Conservation (phyloP, 768 basidiomycete species). For the Asterophora parasitica region DNA sequence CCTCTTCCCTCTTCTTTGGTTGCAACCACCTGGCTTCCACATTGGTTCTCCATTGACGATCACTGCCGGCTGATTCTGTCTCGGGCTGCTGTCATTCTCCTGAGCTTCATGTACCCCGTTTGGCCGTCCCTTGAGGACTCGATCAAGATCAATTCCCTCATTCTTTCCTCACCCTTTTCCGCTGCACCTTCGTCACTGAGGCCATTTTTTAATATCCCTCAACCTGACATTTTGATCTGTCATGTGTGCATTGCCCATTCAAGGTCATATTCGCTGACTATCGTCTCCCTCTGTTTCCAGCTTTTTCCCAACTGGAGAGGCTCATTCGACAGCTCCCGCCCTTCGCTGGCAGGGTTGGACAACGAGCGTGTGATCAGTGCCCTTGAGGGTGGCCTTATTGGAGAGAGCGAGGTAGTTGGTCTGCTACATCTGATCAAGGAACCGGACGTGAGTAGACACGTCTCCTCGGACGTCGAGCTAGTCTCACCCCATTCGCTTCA, state of each 20-base stretch:
- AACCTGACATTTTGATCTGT: too few relatives aligned
- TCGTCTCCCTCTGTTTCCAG: conserved; percentile 27
- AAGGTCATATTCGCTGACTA: not conserved
- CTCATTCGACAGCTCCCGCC: conserved; percentile 60
- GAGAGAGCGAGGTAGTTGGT: conserved; percentile 60
- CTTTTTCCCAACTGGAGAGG: conserved; percentile 82
- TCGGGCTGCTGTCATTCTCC: not conserved
- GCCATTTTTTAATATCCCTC: too few relatives aligned
- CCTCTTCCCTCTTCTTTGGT: not conserved
- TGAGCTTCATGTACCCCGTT: not conserved
- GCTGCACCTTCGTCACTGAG: too few relatives aligned
- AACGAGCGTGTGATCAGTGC: conserved; percentile 54
- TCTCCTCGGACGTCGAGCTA: not conserved
- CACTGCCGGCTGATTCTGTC: not conserved
- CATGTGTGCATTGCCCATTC: conserved; percentile 1
- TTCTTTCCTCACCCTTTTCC: not conserved
- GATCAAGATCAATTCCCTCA: not conserved
- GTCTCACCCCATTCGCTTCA: conserved; percentile 25
- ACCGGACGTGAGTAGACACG: conserved; percentile 58
- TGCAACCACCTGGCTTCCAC: not conserved
- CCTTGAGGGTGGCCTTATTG: conserved; percentile 60
- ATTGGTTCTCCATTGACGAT: too few relatives aligned
- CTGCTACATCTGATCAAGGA: conserved; percentile 68
- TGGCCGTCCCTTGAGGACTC: not conserved
- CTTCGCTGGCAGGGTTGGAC: conserved; percentile 61